phyloP scores from a whole-genome alignment of 2,329 filamentous ascomycete genomes.

The Raffaelea arxii region DNA sequence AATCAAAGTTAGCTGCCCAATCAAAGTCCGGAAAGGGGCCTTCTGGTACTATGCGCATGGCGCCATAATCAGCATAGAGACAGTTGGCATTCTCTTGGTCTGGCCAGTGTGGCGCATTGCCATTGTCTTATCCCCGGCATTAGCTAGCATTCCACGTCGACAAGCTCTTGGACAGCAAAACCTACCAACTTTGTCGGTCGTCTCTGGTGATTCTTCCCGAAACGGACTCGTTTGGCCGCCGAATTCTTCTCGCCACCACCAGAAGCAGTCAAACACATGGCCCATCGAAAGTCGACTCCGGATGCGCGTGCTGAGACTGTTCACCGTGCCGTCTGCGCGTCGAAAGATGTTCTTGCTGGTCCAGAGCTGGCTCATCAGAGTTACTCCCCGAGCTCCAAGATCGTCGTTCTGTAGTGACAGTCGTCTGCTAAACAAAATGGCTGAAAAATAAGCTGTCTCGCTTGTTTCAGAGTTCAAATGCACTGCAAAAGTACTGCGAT shows the following conservation, averaged over 20 bases:
- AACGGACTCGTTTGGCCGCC: slow-evolving; percentile 12
- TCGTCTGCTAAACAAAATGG: slow-evolving; percentile 33
- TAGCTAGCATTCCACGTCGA: too few species aligned
- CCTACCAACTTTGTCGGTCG: not conserved
- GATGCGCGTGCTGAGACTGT: slow-evolving; percentile 22
- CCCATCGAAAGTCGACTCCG: slow-evolving; percentile 44
- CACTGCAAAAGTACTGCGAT: slow-evolving; percentile 31
- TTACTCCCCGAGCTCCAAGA: slow-evolving; percentile 38
- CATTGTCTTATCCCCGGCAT: too few species aligned
- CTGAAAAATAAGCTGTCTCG: slow-evolving; percentile 33
- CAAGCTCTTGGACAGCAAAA: too few species aligned
- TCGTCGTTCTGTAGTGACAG: slow-evolving; percentile 41
- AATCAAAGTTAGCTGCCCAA: slow-evolving; percentile 10
- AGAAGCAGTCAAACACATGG: slow-evolving; percentile 44
- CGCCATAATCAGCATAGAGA: not conserved
- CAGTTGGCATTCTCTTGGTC: not conserved
- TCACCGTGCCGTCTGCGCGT: slow-evolving; percentile 3
- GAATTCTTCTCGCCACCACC: slow-evolving; percentile 43
- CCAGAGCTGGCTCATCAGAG: slow-evolving; percentile 45
- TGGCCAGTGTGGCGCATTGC: too few species aligned
- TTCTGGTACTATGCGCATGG: slow-evolving; percentile 1
- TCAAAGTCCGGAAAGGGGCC: slow-evolving; percentile 12
- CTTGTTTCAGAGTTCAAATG: slow-evolving; percentile 30
- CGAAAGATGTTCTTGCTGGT: slow-evolving; percentile 20
- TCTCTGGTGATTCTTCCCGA: slow-evolving; percentile 2